Base-by-base conservation (phyloP, 345 rosid genomes). In the Crucihimalaya himalaica region DNA sequence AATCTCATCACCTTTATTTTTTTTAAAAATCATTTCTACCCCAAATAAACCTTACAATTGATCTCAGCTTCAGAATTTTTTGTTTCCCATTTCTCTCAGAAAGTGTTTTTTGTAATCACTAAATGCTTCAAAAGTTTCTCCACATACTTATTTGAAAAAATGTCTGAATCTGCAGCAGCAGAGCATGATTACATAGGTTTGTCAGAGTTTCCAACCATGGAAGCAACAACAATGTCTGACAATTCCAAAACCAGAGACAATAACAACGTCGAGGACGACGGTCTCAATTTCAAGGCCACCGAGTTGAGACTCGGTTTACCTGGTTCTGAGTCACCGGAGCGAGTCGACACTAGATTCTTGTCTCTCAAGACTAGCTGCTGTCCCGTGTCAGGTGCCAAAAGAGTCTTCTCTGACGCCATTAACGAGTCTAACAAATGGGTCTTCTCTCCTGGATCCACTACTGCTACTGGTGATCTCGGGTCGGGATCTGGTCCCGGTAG, bases 291-390 rank as follows among this genome's bases (percentile, higher is more conserved):
- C 54, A 85, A 82, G 73, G 95, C 91, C 6, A 89, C 95, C n/a
- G 90, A 89, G 86, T 74, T 89, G 70, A 83, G 92, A 67, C 92
- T 89, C 63, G 96, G 92, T 64, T 79, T 87, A 75, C 96, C 96
- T 2, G 96, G 96, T 35, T 87, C 86, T 6, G 84, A 80, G 67
- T 89, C 96, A 15, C 87, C 90, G 14, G 84, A 75, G 20, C 76
- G 89, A 68, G 83, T 68, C 8, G 79, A 66, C 60, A 1, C 65
- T 4, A 34, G 67, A 27, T 65, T 71, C 71, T 51, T 73, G 59
- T 67, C 89, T 45, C 70, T 80, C 53, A 84, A 84, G 71, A 79
- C 79, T 5, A 25, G 67, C 45, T 69, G 67, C 45, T 69, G 65
- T 62, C 65, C 75, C 4, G 74, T 79, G 4, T 79, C 88, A 21